A percentile compares a stretch with the other conserved stretches of the same genome.
Evolutionary conservation across 345 rosid species (phyloP).

Genomic region (Chamaenerion angustifolium): DNA sequence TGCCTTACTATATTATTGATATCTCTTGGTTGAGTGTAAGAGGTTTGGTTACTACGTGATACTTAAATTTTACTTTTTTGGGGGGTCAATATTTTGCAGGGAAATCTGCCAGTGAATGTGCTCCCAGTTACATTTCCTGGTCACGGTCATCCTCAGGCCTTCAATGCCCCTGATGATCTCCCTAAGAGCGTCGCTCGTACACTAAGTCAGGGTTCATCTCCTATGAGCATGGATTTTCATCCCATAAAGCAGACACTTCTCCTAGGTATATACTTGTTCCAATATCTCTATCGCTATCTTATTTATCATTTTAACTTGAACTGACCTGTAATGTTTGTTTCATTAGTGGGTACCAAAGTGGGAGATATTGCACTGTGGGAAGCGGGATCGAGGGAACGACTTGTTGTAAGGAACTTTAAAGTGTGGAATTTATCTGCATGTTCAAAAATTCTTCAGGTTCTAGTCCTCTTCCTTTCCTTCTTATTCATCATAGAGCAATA

Average conservation of each 20-base stretch:
- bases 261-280: slow-evolving; percentile 12
- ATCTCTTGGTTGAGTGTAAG: too few species aligned
- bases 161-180: slow-evolving; percentile 17
- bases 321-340: not conserved
- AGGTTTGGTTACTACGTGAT: too few species aligned
- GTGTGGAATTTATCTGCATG: slow-evolving; percentile 18
- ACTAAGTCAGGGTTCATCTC: slow-evolving; percentile 18
- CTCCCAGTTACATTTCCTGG: slow-evolving; percentile 34
- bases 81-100: not conserved
- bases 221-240: slow-evolving; percentile 27
- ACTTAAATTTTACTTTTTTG: not conserved
- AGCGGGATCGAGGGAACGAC: slow-evolving; percentile 15
- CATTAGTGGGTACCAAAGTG: slow-evolving; percentile 20
- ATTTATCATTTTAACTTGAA: too few species aligned
- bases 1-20: too few species aligned
- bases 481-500: not conserved
- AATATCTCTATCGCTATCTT: not conserved
- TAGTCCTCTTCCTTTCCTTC: not conserved
- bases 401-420: slow-evolving; percentile 10
- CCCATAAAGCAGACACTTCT: slow-evolving; percentile 23
- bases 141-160: slow-evolving; percentile 16
- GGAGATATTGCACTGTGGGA: slow-evolving; percentile 24
- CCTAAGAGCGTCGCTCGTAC: slow-evolving; percentile 13
- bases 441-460: slow-evolving; percentile 15
- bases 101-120: slow-evolving; percentile 30